A percentile compares a stretch with the other conserved stretches of the same genome.
phyloP scores from a whole-genome alignment of 176 grass and related monocot species.

The Aegilops sharonensis region DNA sequence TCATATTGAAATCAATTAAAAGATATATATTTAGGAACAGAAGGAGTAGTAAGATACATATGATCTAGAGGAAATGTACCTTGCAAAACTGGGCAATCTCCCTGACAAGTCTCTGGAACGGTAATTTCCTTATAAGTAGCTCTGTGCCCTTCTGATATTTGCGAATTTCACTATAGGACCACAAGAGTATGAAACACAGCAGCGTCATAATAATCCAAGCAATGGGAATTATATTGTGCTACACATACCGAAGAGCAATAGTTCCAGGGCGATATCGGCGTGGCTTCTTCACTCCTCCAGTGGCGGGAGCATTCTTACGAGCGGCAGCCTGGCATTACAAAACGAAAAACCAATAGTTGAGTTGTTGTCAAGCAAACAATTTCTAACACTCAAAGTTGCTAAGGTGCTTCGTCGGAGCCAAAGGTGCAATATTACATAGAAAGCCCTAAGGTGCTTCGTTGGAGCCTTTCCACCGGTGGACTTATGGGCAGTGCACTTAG shows the following conservation, averaged over 20 bases:
- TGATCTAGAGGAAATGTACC: neutral
- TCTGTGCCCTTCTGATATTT: neutral
- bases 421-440: neutral
- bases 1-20: no score
- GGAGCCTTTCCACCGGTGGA: neutral
- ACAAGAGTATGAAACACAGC: neutral
- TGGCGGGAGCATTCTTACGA: constrained; percentile 21
- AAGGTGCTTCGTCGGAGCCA: no score
- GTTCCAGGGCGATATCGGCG: neutral
- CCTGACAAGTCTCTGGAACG: constrained; percentile 29
- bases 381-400: neutral
- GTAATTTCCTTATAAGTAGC: neutral
- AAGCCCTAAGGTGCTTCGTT: neutral
- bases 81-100: constrained; percentile 36
- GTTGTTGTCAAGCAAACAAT: neutral
- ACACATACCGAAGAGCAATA: constrained; percentile 18
- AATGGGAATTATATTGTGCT: neutral
- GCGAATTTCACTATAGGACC: neutral
- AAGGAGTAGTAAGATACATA: neutral
- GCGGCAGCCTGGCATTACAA: neutral
- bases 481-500: neutral
- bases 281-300: constrained; percentile 3
- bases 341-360: neutral
- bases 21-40: no score
- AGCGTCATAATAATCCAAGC: no score